A percentile compares a stretch with the other conserved stretches of the same genome.
phyloP scores from a whole-genome alignment of 2,329 filamentous ascomycete species.

The Colletotrichum theobromicola region DNA sequence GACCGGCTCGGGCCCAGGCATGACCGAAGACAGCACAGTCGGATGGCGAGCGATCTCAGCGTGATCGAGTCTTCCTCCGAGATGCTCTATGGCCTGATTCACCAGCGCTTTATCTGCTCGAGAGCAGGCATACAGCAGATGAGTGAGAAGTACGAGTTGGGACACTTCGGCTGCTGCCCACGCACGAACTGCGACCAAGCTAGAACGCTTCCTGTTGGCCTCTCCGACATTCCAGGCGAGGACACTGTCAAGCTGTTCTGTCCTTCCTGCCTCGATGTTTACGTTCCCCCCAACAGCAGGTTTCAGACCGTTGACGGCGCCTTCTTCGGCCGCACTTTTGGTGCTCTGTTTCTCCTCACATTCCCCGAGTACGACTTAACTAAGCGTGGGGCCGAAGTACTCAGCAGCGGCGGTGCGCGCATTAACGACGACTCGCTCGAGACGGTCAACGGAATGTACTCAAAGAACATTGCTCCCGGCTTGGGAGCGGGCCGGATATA shows the following conservation, averaged over 20 bases:
- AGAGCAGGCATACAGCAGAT: conserved; percentile 97
- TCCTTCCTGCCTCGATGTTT: conserved; percentile 94
- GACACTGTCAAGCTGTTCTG: conserved; percentile 99
- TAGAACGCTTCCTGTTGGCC: conserved; percentile 89
- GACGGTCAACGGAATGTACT: conserved; percentile 84
- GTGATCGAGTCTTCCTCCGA: conserved; percentile 98
- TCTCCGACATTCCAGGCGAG: conserved; percentile 93
- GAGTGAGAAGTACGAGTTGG: conserved; percentile 98
- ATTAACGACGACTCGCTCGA: conserved; percentile 49
- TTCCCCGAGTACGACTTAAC: conserved; percentile 95
- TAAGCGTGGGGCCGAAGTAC: conserved; percentile 68
- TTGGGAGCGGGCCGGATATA: conserved; percentile 85
- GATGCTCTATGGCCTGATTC: conserved; percentile 96
- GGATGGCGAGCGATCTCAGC: conserved; percentile 90
- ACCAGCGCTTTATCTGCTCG: conserved; percentile 98
- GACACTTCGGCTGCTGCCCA: conserved; percentile 96
- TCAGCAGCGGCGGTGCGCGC: conserved; percentile 39
- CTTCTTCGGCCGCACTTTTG: conserved; percentile 98
- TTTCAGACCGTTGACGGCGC: conserved; percentile 98
- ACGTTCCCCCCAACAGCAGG: conserved; percentile 94
- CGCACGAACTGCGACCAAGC: conserved; percentile 90
- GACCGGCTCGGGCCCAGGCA: conserved; percentile 54
- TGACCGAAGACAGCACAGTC: conserved; percentile 78
- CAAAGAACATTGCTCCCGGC: conserved; percentile 86
- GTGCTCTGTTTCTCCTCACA: conserved; percentile 96